Evolutionary conservation across 1,284 basidiomycete genomes (phyloP).

Genomic region (Sphagnurus paluster): DNA sequence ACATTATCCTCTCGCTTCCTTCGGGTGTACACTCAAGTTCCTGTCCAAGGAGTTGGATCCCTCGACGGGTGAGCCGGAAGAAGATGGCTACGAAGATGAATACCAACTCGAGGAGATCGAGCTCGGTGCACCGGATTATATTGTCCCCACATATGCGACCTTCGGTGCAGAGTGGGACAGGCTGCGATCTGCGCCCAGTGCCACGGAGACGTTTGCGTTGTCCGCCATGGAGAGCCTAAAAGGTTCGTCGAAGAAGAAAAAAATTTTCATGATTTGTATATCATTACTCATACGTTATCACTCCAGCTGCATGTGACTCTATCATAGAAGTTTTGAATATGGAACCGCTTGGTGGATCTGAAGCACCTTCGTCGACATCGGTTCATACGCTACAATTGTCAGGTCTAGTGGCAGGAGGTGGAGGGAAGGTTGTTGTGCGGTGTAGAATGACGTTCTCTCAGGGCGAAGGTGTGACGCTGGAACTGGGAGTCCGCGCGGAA

Average conservation of each 20-base stretch:
- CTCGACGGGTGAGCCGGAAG: slow-evolving; percentile 93
- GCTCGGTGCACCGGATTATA: slow-evolving; percentile 89
- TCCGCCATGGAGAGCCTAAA: slow-evolving; percentile 93
- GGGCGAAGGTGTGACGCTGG: slow-evolving; percentile 93
- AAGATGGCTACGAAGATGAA: slow-evolving; percentile 98
- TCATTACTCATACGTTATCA: slow-evolving; percentile 14
- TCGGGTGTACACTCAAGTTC: slow-evolving; percentile 94
- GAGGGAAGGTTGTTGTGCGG: slow-evolving; percentile 90
- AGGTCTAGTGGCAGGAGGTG: slow-evolving; percentile 86
- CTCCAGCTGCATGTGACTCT: slow-evolving; percentile 85
- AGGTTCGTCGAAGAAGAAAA: slow-evolving; percentile 46
- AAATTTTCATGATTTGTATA: slow-evolving; percentile 6
- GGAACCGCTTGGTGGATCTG: slow-evolving; percentile 92
- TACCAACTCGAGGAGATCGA: slow-evolving; percentile 98
- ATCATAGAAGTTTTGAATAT: slow-evolving; percentile 94
- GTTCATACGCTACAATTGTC: slow-evolving; percentile 95
- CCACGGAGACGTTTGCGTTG: slow-evolving; percentile 94
- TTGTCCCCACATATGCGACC: slow-evolving; percentile 88
- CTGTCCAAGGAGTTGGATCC: slow-evolving; percentile 98
- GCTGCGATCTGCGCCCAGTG: slow-evolving; percentile 69
- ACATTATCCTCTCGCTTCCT: slow-evolving; percentile 83
- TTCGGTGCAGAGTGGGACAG: slow-evolving; percentile 97
- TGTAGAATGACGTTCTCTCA: slow-evolving; percentile 95
- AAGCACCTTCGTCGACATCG: slow-evolving; percentile 76
- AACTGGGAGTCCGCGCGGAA: slow-evolving; percentile 92